phyloP scores from a whole-genome alignment of 2,329 filamentous ascomycete species.

The Aspergillus quadricinctus region DNA sequence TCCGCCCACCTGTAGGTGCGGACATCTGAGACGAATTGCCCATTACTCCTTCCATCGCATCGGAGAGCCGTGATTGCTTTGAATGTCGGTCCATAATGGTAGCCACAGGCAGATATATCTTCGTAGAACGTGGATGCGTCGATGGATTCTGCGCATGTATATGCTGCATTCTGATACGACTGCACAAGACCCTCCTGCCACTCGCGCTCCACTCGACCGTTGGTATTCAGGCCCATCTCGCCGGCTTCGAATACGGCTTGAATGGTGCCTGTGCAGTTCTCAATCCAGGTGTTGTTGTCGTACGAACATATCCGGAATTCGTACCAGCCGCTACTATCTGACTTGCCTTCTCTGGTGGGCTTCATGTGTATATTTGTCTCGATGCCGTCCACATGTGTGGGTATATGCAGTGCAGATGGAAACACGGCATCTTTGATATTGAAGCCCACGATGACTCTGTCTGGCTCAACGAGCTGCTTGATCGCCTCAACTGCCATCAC shows the following conservation, averaged over 20 bases:
- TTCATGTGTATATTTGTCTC: slow-evolving; percentile 1
- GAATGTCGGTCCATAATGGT: slow-evolving; percentile 4
- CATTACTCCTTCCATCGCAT: neutral
- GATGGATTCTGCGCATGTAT: neutral
- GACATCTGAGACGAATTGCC: neutral
- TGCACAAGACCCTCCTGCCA: neutral
- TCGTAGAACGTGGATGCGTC: slow-evolving; percentile 1
- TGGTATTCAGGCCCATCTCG: neutral
- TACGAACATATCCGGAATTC: slow-evolving; percentile 5
- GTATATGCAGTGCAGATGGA: neutral
- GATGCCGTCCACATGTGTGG: neutral
- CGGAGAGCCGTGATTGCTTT: neutral
- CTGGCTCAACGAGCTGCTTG: slow-evolving; percentile 8
- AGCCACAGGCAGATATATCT: neutral
- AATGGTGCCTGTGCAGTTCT: neutral
- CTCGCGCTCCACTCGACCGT: neutral
- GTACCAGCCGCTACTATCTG: neutral
- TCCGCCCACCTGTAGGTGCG: neutral
- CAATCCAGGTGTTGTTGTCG: slow-evolving; percentile 3
- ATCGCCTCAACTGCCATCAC: neutral
- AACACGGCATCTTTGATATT: slow-evolving; percentile 2
- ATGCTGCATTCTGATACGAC: neutral
- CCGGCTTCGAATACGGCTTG: neutral
- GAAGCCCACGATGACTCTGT: neutral
- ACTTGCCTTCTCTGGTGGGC: neutral